These are phyloP conservation scores for Alliaria petiolata DNA, from an alignment of 345 rosid species.

Conservation along the genomic window DNA sequence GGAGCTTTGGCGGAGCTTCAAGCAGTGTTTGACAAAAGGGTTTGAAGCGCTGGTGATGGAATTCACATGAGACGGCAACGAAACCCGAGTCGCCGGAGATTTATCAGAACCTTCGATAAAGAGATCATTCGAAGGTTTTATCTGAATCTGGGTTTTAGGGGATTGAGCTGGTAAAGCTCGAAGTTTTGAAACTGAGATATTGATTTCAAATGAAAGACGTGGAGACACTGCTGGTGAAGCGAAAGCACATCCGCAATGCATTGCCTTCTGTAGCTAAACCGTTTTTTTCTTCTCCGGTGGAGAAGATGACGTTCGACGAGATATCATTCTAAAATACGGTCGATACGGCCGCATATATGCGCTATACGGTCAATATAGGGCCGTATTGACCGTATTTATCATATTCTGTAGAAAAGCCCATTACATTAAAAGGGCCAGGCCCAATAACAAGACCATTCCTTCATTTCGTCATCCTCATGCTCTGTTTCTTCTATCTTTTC, in stretches of 20 bases:
- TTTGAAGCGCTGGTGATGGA: conserved; percentile 68
- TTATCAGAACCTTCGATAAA: conserved; percentile 1
- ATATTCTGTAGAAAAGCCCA: conserved; percentile 10
- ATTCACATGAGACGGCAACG: conserved; percentile 46
- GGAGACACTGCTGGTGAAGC: conserved; percentile 7
- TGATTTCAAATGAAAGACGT: conserved; percentile 16
- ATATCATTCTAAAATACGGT: too few relatives aligned
- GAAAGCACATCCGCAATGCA: conserved; percentile 28
- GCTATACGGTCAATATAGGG: too few relatives aligned
- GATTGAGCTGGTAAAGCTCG: conserved; percentile 21
- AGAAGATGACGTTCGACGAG: conserved; percentile 20
- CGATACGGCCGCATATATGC: too few relatives aligned
- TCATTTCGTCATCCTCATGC: neutral
- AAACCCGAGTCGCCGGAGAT: conserved; percentile 7
- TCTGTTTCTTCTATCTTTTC: neutral
- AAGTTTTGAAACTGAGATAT: conserved; percentile 4
- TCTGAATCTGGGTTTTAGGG: conserved; percentile 21
- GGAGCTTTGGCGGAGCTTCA: conserved; percentile 75
- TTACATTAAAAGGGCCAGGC: neutral
- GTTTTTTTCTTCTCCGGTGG: conserved; percentile 22
- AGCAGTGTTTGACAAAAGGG: conserved; percentile 86
- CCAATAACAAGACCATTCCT: neutral
- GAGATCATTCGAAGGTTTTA: neutral
- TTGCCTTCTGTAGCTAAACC: conserved; percentile 27
- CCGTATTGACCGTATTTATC: too few relatives aligned